Evolutionary conservation across 345 rosid genomes (phyloP).

Genomic region (Moricandia moricandioides): DNA sequence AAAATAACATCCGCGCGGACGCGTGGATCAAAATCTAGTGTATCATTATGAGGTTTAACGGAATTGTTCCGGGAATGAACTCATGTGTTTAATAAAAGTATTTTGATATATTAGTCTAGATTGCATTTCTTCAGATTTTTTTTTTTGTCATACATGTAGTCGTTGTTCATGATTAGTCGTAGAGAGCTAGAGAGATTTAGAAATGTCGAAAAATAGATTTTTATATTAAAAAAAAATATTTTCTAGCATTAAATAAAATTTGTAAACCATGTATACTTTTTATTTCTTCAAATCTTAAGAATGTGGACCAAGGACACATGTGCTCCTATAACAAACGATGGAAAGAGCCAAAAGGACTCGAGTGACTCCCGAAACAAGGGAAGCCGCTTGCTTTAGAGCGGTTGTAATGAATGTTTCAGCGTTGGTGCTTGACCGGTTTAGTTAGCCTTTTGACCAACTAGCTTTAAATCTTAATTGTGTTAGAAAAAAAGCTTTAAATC

Average conservation of each 20-base stretch:
- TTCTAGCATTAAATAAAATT: too few species aligned
- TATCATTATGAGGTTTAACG: not conserved
- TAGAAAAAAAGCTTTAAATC: not conserved
- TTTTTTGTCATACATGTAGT: not conserved
- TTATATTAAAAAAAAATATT: not conserved
- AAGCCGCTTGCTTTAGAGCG: too few species aligned
- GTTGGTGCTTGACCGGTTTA: constrained; percentile 7
- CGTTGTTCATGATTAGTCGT: not conserved
- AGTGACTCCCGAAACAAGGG: not conserved
- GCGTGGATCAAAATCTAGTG: too few species aligned
- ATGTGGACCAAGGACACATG: not conserved
- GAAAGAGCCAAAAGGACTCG: not conserved
- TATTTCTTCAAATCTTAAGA: not conserved
- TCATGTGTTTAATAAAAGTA: not conserved
- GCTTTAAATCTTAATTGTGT: not conserved
- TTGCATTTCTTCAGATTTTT: not conserved
- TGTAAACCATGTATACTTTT: not conserved
- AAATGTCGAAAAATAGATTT: not conserved
- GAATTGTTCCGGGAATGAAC: not conserved
- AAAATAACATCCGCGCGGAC: too few species aligned
- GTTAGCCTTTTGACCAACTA: not conserved
- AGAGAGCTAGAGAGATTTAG: not conserved
- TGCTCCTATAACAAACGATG: not conserved
- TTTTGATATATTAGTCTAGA: not conserved
- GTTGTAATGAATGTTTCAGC: not conserved